Conservation (phyloP, 305 asterid species). For the Fraxinus sp. region DNA sequence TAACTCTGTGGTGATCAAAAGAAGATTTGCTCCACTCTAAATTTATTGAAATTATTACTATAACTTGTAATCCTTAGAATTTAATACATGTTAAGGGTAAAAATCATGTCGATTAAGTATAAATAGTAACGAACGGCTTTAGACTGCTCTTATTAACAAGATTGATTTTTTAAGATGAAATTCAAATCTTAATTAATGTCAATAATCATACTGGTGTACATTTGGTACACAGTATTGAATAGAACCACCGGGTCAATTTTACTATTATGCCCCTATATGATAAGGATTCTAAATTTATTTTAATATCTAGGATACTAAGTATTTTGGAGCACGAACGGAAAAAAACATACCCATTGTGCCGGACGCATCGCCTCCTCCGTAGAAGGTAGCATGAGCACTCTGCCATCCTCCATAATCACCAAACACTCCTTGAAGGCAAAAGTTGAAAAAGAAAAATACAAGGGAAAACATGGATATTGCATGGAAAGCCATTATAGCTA, state of each 20-base stretch:
- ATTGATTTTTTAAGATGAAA: no score
- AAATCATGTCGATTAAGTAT: not conserved
- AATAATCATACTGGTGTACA: no score
- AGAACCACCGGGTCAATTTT: not conserved
- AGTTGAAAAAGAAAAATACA: constrained; percentile 23
- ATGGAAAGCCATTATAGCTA: constrained; percentile 33
- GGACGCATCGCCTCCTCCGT: constrained; percentile 85
- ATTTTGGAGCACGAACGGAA: not conserved
- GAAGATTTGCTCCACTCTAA: not conserved
- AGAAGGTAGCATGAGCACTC: constrained; percentile 73
- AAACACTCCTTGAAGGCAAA: constrained; percentile 22
- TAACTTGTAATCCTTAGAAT: not conserved
- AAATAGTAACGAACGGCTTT: not conserved
- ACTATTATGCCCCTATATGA: not conserved
- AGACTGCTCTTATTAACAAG: no score
- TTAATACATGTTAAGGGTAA: not conserved
- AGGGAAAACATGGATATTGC: constrained; percentile 27
- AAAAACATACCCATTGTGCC: constrained; percentile 74
- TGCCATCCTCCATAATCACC: constrained; percentile 71
- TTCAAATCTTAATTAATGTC: not conserved
- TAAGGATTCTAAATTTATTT: no score
- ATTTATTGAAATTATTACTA: no score
- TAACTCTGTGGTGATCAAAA: not conserved
- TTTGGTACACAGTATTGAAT: not conserved
- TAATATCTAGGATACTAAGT: not conserved